A percentile compares a stretch with the other conserved stretches of the same genome.
Evolutionary conservation across 805 yeast genomes (phyloP).

Genomic region (Danielozyma ontarioensis): DNA sequence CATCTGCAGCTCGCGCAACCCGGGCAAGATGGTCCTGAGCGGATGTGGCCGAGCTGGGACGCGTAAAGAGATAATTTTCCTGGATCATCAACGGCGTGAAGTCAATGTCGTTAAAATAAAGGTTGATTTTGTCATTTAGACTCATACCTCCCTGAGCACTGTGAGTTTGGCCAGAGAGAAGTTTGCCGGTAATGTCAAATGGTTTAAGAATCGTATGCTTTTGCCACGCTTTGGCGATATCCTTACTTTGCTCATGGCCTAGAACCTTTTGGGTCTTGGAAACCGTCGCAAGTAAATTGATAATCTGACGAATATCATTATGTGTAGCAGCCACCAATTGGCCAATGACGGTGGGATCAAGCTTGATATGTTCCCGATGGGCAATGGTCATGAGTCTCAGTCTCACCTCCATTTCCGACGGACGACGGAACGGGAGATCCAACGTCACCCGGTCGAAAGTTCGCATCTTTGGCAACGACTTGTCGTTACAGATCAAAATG

Average conservation of each 20-base stretch:
- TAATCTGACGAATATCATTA: conserved; percentile 91
- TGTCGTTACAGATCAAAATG: conserved; percentile 91
- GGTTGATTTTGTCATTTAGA: conserved; percentile 76
- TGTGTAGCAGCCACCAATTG: conserved; percentile 79
- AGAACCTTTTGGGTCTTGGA: conserved; percentile 66
- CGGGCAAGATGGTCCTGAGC: conserved; percentile 53
- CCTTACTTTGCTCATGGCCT: conserved; percentile 57
- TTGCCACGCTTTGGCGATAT: conserved; percentile 70
- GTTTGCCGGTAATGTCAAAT: conserved; percentile 75
- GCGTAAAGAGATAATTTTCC: conserved; percentile 76
- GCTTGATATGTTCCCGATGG: conserved; percentile 69
- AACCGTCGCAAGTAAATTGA: conserved; percentile 81
- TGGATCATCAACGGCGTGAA: conserved; percentile 94
- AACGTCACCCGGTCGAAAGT: conserved; percentile 82
- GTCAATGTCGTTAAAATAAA: conserved; percentile 91
- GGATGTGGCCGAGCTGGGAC: conserved; percentile 44
- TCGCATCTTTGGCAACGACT: conserved; percentile 89
- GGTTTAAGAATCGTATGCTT: conserved; percentile 89
- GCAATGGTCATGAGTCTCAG: conserved; percentile 90
- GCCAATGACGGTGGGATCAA: conserved; percentile 78
- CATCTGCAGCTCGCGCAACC: conserved; percentile 76
- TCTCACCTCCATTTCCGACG: conserved; percentile 74
- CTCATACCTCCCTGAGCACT: conserved; percentile 47
- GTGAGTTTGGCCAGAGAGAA: conserved; percentile 57
- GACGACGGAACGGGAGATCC: conserved; percentile 84